Evolutionary conservation across 108 stramenopile genomes (phyloP).

Genomic region (Nitzschia sp.): DNA sequence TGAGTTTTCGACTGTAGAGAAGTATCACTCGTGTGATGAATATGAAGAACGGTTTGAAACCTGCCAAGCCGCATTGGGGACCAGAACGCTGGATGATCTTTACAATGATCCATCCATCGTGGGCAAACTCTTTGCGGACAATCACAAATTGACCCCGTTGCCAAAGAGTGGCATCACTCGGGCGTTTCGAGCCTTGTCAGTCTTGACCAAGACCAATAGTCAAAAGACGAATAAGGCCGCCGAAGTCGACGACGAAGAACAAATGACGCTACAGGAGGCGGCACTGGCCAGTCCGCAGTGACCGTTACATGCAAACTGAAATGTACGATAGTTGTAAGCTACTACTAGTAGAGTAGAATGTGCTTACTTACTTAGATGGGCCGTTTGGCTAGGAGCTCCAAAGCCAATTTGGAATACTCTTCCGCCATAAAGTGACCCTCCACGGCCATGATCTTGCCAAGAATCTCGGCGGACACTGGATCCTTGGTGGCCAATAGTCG

Average conservation of each 20-base stretch:
- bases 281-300: constrained; percentile 11
- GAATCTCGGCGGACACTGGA: constrained; percentile 57
- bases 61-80: constrained; percentile 31
- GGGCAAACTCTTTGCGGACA: constrained; percentile 1
- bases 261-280: constrained; percentile 16
- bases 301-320: too few species aligned
- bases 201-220: not conserved
- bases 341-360: not conserved
- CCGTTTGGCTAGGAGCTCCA: constrained; percentile 27
- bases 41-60: constrained; percentile 48
- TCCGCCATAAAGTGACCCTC: constrained; percentile 44
- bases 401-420: constrained; percentile 62
- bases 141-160: not conserved
- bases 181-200: not conserved
- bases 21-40: constrained; percentile 53
- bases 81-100: constrained; percentile 49
- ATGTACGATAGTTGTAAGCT: not conserved
- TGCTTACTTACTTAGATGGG: not conserved
- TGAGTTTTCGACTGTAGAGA: constrained; percentile 31
- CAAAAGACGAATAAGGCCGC: not conserved
- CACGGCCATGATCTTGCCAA: constrained; percentile 61
- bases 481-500: constrained; percentile 56
- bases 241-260: constrained; percentile 5
- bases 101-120: constrained; percentile 46
- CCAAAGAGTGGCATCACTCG: not conserved